These are phyloP conservation scores for Aspergillus novoparasiticus DNA, from an alignment of 2,329 filamentous ascomycete genomes.

Conservation along the genomic window DNA sequence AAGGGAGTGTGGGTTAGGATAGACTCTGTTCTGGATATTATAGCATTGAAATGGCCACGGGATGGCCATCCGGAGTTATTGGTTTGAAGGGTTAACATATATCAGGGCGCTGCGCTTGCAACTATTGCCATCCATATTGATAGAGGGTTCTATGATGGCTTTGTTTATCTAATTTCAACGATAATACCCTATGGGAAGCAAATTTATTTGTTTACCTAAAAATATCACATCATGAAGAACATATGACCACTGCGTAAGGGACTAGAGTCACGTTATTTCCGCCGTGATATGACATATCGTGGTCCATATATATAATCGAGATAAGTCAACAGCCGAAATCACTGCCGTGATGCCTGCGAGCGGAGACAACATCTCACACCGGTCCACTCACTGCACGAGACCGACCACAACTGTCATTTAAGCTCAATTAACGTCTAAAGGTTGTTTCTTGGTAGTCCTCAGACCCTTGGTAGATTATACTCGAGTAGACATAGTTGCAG, in stretches of 20 bases:
- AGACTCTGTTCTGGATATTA: conserved; percentile 1
- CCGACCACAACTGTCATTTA: conserved; percentile 20
- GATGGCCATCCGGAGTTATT: conserved; percentile 25
- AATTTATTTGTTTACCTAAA: neutral
- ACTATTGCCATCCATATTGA: neutral
- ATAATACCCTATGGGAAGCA: neutral
- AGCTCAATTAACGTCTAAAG: conserved; percentile 27
- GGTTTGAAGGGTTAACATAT: conserved; percentile 12
- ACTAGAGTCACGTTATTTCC: neutral
- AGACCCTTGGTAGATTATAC: conserved; percentile 12
- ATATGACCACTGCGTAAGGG: no score
- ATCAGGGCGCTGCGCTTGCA: conserved; percentile 1
- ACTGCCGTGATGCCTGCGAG: conserved; percentile 28
- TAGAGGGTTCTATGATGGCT: neutral
- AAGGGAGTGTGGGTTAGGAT: neutral
- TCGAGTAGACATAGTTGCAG: conserved; percentile 22
- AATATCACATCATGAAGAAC: neutral
- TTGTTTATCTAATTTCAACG: neutral
- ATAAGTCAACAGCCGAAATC: conserved; percentile 31
- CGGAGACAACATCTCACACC: conserved; percentile 16
- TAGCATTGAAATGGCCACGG: conserved; percentile 23
- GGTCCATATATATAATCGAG: neutral
- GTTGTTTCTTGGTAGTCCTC: conserved; percentile 20
- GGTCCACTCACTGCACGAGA: conserved; percentile 13
- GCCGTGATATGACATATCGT: no score